phyloP scores from a whole-genome alignment of 2,329 filamentous ascomycete genomes.

The Westerdykella aurantiaca region DNA sequence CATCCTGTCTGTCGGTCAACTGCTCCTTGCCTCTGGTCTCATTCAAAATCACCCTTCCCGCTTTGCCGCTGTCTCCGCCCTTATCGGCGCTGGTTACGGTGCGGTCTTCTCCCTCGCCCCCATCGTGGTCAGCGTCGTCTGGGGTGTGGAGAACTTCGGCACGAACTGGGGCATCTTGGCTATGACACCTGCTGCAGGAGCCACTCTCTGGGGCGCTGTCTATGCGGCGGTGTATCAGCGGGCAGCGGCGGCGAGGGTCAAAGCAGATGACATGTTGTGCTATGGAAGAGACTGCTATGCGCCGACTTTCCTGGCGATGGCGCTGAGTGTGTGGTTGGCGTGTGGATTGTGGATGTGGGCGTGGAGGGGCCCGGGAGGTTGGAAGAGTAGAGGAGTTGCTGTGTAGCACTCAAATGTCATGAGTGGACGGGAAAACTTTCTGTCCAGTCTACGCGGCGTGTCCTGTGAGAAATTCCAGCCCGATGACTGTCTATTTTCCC shows the following conservation, averaged over 20 bases:
- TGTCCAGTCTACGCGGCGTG: too few relatives aligned
- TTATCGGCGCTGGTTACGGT: conserved; percentile 87
- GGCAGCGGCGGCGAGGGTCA: conserved; percentile 45
- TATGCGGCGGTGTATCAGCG: conserved; percentile 77
- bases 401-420: conserved; percentile 36
- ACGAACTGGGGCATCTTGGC: conserved; percentile 97
- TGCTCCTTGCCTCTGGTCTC: conserved; percentile 69
- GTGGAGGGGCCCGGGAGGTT: conserved; percentile 73
- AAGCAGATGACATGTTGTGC: conserved; percentile 56
- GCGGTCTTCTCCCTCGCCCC: conserved; percentile 85
- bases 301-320: conserved; percentile 79
- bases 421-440: background rate
- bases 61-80: conserved; percentile 79
- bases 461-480: too few relatives aligned
- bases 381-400: conserved; percentile 70
- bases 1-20: conserved; percentile 66
- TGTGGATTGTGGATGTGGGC: conserved; percentile 64
- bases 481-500: too few relatives aligned
- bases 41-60: conserved; percentile 69
- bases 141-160: conserved; percentile 97
- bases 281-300: conserved; percentile 79
- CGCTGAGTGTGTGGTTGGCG: conserved; percentile 70
- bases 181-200: conserved; percentile 81
- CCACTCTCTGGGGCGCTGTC: conserved; percentile 84
- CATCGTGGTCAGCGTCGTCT: conserved; percentile 92